These are phyloP conservation scores for Adansonia digitata DNA, from an alignment of 345 rosid genomes.

Conservation along the genomic window DNA sequence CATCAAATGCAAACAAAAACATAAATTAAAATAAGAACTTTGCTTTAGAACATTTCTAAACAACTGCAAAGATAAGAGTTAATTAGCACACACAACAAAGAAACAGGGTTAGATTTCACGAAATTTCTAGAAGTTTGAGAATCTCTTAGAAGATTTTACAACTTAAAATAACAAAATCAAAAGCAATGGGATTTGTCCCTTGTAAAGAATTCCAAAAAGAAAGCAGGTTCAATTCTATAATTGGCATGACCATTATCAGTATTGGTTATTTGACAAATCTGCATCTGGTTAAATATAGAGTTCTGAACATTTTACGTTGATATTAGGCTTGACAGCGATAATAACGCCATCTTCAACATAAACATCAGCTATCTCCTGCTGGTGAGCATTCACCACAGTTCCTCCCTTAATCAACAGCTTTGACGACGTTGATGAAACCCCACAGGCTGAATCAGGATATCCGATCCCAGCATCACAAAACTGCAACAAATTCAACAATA, in stretches of 20 bases:
- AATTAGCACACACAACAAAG: neutral
- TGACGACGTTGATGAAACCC: conserved; percentile 34
- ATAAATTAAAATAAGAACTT: neutral
- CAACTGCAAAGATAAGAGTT: neutral
- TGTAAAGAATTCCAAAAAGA: neutral
- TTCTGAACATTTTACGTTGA: conserved; percentile 33
- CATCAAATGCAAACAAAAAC: neutral
- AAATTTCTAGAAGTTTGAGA: neutral
- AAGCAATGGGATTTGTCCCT: neutral
- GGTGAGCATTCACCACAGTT: conserved; percentile 83
- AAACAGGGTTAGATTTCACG: neutral
- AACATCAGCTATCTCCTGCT: conserved; percentile 79
- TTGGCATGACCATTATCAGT: neutral
- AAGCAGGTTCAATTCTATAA: neutral
- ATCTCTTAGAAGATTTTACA: neutral
- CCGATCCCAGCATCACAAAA: conserved; percentile 54
- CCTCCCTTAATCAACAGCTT: conserved; percentile 88
- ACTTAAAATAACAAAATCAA: neutral
- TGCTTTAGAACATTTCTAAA: neutral
- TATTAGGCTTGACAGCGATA: conserved; percentile 62
- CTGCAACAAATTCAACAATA: conserved; percentile 27
- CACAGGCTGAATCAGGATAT: conserved; percentile 40
- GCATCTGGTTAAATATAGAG: neutral
- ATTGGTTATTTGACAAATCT: neutral
- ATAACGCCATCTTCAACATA: conserved; percentile 79